A percentile compares a stretch with the other conserved stretches of the same genome.
Evolutionary conservation across 257 asterid genomes (phyloP).

Genomic region (Ocimum tenuiflorum): DNA sequence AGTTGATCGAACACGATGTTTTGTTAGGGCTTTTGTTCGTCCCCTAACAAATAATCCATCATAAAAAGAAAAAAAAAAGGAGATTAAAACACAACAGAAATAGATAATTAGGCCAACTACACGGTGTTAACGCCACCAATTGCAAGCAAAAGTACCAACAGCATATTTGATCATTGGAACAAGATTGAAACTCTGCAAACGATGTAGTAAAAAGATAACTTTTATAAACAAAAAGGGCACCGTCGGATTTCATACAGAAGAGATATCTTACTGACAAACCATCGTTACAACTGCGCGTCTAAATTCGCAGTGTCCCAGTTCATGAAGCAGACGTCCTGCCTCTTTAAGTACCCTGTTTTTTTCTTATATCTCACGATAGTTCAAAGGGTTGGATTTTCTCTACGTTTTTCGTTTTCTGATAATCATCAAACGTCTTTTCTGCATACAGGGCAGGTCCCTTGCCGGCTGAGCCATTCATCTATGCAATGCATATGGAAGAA

Average conservation of each 20-base stretch:
- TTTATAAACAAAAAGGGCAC: conserved; percentile 16
- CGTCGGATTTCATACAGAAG: conserved; percentile 6
- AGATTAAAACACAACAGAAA: no score
- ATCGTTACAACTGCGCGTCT: conserved; percentile 8
- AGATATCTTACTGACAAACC: background rate
- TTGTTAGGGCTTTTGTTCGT: no score
- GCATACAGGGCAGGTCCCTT: conserved; percentile 76
- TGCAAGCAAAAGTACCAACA: background rate
- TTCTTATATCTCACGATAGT: background rate
- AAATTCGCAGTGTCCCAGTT: background rate
- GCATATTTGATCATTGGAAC: background rate
- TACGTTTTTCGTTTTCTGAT: background rate
- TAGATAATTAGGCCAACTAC: background rate
- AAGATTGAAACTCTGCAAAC: background rate
- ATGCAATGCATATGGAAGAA: conserved; percentile 60
- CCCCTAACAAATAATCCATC: no score
- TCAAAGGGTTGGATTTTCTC: background rate
- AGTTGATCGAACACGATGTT: no score
- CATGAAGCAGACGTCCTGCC: conserved; percentile 10
- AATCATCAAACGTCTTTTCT: conserved; percentile 42
- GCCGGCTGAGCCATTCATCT: conserved; percentile 73
- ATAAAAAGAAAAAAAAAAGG: no score
- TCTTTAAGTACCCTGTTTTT: background rate
- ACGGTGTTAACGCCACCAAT: no score
- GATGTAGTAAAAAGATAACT: background rate